Percentiles rank a stretch among this genome's conserved stretches.
phyloP scores from a whole-genome alignment of 2,329 filamentous ascomycete genomes.

The Talaromyces piceae region DNA sequence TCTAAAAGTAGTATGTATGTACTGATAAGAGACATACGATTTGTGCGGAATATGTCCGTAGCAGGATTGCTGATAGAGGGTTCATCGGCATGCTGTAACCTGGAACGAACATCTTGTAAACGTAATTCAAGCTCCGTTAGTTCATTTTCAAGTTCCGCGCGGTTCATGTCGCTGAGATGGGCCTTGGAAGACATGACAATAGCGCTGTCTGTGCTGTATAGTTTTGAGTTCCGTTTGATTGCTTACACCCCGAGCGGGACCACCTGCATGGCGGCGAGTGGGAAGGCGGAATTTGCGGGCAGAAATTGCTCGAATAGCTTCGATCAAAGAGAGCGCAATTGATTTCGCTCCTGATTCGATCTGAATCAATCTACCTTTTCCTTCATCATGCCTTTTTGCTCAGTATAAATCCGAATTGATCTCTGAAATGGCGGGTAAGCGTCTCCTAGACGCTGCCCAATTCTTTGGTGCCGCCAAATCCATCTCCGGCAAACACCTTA shows the following conservation, averaged over 20 bases:
- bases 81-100: constrained; percentile 24
- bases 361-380: neutral
- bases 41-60: constrained; percentile 3
- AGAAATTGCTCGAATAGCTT: constrained; percentile 9
- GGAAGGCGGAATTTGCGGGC: constrained; percentile 6
- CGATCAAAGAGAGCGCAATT: neutral
- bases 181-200: neutral
- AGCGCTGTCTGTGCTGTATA: neutral
- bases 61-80: constrained; percentile 1
- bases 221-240: neutral
- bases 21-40: constrained; percentile 9
- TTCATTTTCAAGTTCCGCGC: constrained; percentile 24
- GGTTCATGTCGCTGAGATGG: constrained; percentile 5
- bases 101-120: constrained; percentile 39
- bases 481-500: constrained; percentile 57
- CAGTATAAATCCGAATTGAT: neutral
- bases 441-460: constrained; percentile 63
- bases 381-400: constrained; percentile 1
- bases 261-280: neutral
- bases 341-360: neutral
- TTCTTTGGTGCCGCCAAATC: constrained; percentile 63
- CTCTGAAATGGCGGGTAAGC: constrained; percentile 47
- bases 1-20: neutral
- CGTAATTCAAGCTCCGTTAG: constrained; percentile 43
- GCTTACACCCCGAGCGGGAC: neutral